phyloP scores from a whole-genome alignment of 2,329 filamentous ascomycete genomes.

The Beauveria sp. region DNA sequence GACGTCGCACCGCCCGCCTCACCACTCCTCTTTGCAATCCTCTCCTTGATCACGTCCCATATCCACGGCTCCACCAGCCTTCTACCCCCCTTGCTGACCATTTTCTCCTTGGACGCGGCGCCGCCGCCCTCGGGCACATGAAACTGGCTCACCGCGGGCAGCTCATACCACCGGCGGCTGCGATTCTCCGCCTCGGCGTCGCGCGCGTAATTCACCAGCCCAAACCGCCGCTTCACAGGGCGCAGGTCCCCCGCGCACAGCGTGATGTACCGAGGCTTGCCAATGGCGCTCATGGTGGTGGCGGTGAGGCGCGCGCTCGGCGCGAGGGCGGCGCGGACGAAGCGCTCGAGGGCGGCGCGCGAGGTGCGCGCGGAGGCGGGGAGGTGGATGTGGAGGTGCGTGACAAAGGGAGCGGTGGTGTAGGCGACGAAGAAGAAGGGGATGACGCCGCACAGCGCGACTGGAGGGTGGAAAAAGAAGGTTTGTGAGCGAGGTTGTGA shows the following conservation, averaged over 20 bases:
- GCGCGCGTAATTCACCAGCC: conserved; percentile 34
- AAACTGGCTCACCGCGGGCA: conserved; percentile 31
- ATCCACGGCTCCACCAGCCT: conserved; percentile 32
- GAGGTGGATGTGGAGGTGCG: conserved; percentile 61
- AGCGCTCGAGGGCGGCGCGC: conserved; percentile 45
- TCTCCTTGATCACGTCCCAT: conserved; percentile 31
- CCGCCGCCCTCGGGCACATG: conserved; percentile 23
- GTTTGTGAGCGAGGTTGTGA: not conserved
- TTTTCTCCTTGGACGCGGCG: not conserved
- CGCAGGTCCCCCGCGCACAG: conserved; percentile 31
- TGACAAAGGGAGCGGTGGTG: conserved; percentile 62
- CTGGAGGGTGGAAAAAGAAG: conserved; percentile 25
- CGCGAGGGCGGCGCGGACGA: conserved; percentile 38
- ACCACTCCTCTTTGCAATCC: conserved; percentile 15
- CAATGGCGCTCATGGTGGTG: conserved; percentile 48
- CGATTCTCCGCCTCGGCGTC: conserved; percentile 27
- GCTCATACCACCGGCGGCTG: conserved; percentile 32
- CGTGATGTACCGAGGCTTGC: conserved; percentile 44
- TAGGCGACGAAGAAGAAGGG: conserved; percentile 59
- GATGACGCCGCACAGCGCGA: conserved; percentile 51
- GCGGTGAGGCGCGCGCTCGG: conserved; percentile 39
- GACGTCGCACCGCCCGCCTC: not conserved
- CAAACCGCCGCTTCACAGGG: conserved; percentile 24
- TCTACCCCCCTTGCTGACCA: conserved; percentile 9
- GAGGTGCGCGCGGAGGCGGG: conserved; percentile 58